These are phyloP conservation scores for Verticillium nubilum DNA, from an alignment of 2,329 filamentous ascomycete species.

Conservation along the genomic window DNA sequence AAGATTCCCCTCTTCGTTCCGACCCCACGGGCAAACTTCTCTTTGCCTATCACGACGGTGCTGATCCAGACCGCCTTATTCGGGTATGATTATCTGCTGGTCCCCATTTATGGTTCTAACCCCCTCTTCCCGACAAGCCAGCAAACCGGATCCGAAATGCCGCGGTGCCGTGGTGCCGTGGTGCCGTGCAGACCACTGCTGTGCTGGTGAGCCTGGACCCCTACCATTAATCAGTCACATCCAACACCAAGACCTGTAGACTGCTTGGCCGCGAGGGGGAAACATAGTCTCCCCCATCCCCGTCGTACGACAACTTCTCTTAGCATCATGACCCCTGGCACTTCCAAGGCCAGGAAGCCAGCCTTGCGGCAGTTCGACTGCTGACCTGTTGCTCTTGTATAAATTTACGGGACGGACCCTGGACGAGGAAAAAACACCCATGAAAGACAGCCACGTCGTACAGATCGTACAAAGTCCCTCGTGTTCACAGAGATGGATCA, in stretches of 20 bases:
- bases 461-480: too few relatives aligned
- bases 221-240: background rate
- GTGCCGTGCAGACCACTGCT: background rate
- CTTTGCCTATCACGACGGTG: background rate
- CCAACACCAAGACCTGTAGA: background rate
- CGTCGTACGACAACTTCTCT: constrained; percentile 1
- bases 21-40: background rate
- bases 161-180: background rate
- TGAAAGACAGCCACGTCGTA: too few relatives aligned
- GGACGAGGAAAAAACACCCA: too few relatives aligned
- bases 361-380: background rate
- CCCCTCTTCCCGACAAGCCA: background rate
- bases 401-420: too few relatives aligned
- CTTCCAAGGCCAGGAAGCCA: too few relatives aligned
- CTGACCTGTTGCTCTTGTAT: background rate
- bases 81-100: background rate
- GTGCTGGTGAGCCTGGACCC: background rate
- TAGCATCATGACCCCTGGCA: background rate
- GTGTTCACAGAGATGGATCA: too few relatives aligned
- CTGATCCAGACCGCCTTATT: background rate
- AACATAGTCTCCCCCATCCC: background rate
- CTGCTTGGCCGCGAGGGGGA: background rate
- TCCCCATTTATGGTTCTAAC: background rate
- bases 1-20: background rate
- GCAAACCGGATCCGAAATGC: background rate